Evolutionary conservation across 305 asterid species (phyloP).

Genomic region (Petunia hybrid): DNA sequence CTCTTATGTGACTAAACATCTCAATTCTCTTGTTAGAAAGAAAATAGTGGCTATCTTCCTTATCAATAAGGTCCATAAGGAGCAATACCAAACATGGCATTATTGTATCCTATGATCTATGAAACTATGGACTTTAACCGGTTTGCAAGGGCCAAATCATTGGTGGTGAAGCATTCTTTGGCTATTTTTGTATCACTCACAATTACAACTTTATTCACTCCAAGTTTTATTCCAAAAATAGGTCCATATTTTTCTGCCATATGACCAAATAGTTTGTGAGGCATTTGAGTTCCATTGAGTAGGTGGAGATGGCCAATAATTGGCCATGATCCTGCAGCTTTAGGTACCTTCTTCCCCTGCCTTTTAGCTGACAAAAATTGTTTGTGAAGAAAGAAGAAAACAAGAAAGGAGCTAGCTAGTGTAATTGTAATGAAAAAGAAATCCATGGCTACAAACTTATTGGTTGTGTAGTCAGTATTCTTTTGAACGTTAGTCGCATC

Average conservation of each 20-base stretch:
- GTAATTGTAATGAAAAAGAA: not conserved
- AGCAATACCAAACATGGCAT: constrained; percentile 34
- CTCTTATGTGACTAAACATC: constrained; percentile 18
- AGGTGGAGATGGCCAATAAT: constrained; percentile 45
- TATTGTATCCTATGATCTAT: constrained; percentile 30
- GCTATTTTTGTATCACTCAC: constrained; percentile 38
- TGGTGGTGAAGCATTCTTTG: constrained; percentile 36
- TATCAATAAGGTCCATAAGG: constrained; percentile 39
- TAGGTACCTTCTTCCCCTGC: not conserved
- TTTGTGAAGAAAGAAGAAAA: not conserved
- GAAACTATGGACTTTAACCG: constrained; percentile 33
- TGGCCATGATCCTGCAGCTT: constrained; percentile 36
- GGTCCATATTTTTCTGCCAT: constrained; percentile 49
- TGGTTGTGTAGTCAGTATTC: not conserved
- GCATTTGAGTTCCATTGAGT: constrained; percentile 37
- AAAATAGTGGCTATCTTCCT: constrained; percentile 34
- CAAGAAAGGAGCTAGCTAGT: not conserved
- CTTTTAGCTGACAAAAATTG: not conserved
- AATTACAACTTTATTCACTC: constrained; percentile 30
- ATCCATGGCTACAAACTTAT: not conserved
- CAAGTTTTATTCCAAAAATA: constrained; percentile 39
- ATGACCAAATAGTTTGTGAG: constrained; percentile 29
- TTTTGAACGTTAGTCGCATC: no score
- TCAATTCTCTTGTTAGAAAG: constrained; percentile 35
- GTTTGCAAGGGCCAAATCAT: constrained; percentile 15